Conservation (phyloP, 768 basidiomycete genomes). For the Xerocomus brunneocitrinus region DNA sequence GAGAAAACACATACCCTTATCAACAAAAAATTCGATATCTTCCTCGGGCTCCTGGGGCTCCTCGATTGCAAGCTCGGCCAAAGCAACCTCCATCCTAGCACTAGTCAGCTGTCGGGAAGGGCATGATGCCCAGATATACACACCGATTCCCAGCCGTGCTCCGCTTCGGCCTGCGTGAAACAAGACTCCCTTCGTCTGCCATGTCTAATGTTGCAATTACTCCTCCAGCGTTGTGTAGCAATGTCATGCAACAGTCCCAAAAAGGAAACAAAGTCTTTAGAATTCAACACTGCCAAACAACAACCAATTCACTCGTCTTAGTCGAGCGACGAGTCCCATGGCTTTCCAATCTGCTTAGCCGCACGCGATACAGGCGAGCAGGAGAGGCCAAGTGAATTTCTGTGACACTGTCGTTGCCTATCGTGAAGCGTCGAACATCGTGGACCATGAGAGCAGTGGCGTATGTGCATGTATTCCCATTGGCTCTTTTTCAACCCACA, state of each 20-base stretch:
- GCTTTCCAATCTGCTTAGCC: too few species aligned
- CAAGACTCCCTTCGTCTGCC: slow-evolving; percentile 24
- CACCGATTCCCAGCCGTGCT: slow-evolving; percentile 80
- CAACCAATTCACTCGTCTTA: not conserved
- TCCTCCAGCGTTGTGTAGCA: too few species aligned
- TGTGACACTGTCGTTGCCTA: too few species aligned
- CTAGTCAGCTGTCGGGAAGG: not conserved
- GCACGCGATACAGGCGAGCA: too few species aligned
- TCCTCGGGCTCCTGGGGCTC: slow-evolving; percentile 60
- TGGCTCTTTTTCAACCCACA: too few species aligned
- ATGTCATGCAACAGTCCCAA: not conserved
- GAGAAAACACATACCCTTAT: slow-evolving; percentile 44
- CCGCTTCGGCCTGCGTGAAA: slow-evolving; percentile 50
- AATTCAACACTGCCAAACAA: not conserved
- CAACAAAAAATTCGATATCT: slow-evolving; percentile 65
- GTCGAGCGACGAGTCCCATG: too few species aligned
- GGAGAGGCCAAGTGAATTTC: too few species aligned
- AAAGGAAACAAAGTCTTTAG: not conserved
- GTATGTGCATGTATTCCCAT: too few species aligned
- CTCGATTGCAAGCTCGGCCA: slow-evolving; percentile 52
- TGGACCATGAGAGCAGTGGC: too few species aligned
- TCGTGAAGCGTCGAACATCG: too few species aligned
- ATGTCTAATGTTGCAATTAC: not conserved
- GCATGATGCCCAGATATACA: slow-evolving; percentile 6
- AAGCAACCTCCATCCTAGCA: slow-evolving; percentile 68